Percentiles rank a stretch among this genome's conserved stretches.
Conservation (phyloP, 2,329 filamentous ascomycete genomes). For the Fusarium fujikuroi region DNA sequence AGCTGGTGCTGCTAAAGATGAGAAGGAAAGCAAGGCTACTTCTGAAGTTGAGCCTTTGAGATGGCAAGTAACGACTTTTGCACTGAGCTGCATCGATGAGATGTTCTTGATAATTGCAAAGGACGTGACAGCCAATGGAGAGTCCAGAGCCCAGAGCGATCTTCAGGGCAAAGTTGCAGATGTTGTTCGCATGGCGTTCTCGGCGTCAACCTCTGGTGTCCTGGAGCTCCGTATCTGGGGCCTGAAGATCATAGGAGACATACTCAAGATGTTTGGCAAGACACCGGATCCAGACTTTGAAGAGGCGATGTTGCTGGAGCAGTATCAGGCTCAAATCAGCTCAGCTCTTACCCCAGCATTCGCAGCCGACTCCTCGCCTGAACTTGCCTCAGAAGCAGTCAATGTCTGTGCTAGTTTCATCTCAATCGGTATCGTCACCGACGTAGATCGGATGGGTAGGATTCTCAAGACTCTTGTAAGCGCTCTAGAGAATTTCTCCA, state of each 20-base stretch:
- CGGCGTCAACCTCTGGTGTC: constrained; percentile 93
- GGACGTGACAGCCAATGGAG: constrained; percentile 80
- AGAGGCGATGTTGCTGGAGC: constrained; percentile 95
- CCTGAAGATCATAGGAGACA: constrained; percentile 90
- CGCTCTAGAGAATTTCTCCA: constrained; percentile 91
- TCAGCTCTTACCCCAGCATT: constrained; percentile 97
- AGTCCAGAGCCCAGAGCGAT: constrained; percentile 79
- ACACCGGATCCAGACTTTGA: constrained; percentile 96
- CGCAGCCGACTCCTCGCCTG: constrained; percentile 93
- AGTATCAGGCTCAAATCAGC: constrained; percentile 98
- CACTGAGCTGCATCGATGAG: constrained; percentile 87
- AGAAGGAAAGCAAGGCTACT: constrained; percentile 59
- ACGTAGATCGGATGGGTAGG: constrained; percentile 97
- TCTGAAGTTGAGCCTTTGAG: constrained; percentile 86
- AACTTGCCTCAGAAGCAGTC: constrained; percentile 93
- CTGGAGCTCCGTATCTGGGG: constrained; percentile 91
- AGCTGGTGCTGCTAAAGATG: constrained; percentile 68
- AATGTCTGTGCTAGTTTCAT: constrained; percentile 99
- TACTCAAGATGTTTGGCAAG: constrained; percentile 95
- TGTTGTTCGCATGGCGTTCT: constrained; percentile 96
- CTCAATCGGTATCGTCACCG: constrained; percentile 94
- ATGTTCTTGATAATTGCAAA: constrained; percentile 83
- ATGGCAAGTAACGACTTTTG: constrained; percentile 96
- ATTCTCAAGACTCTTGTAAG: constrained; percentile 94
- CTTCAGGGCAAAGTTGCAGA: constrained; percentile 88